Base-by-base conservation (phyloP, 495 filamentous ascomycete genomes). In the Viridothelium virens region DNA sequence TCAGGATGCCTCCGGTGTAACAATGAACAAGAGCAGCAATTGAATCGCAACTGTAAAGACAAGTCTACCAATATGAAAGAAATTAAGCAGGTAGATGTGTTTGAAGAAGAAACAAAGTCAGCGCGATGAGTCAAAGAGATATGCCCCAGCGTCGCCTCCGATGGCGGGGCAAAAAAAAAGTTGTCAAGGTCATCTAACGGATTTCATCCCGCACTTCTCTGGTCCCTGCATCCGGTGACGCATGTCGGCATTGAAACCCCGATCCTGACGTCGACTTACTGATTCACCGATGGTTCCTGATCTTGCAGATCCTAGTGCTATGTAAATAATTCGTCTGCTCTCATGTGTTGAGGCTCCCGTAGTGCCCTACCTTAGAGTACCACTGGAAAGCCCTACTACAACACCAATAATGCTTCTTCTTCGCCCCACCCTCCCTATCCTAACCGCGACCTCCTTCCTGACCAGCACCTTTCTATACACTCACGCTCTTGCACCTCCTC, bases 391-490 rank as follows among this genome's bases (percentile, higher is more conserved):
- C 2, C 25, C 34, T 34, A 18, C 4, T 12, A 39, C 10, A 4
- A 39, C 61, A 33, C 61, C 61, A 63, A 53, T 31, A 4, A 59
- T 59, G 53, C 44, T 38, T 39, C 31, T 65, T 31, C 33, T 53
- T 18, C 63, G 36, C 44, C 63, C 46, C 6, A 48, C 41, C 41
- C 63, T 65, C 18, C 39, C 39, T 1, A 2, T 56, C 6, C 36
- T 56, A 7, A 65, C 63, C 16, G n/a, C 39, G 6, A 48, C 63
- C 9, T 65, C 63, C 9, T 50, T 65, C 44, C 44, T 65, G 16
- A 18, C 63, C 41, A 63, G 34, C 37, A 63, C 61, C 37, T 47
- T 63, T 37, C 37, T 63, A 4, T n/a, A 39, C n/a, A 41, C 61
- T 2, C 25, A n/a, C 61, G 4, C 41, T 33, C 61, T 63, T 33